Evolutionary conservation across 345 rosid species (phyloP).

Genomic region (Syzygium aromaticum): DNA sequence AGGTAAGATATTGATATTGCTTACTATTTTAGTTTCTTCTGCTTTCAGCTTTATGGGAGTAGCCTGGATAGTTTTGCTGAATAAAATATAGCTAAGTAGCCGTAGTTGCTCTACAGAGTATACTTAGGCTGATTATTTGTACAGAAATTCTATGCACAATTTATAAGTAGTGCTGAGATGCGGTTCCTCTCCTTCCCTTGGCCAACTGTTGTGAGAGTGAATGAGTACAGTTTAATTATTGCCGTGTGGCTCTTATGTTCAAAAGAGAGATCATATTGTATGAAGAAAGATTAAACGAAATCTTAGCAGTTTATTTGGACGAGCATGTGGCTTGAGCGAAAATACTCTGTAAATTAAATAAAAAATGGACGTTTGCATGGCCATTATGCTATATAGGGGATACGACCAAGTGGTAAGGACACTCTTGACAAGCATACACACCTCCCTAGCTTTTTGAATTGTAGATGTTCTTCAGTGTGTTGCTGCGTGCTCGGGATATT

Average conservation of each 20-base stretch:
- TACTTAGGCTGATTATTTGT: neutral
- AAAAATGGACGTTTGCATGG: neutral
- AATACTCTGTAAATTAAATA: neutral
- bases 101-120: neutral
- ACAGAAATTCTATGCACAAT: neutral
- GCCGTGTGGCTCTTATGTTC: neutral
- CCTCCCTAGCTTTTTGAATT: neutral
- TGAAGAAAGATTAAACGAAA: neutral
- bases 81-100: neutral
- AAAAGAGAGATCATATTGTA: neutral
- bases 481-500: neutral
- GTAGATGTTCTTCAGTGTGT: neutral
- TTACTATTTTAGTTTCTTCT: neutral
- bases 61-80: neutral
- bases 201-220: neutral
- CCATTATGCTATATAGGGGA: neutral
- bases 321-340: neutral
- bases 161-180: neutral
- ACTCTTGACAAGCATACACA: neutral
- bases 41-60: neutral
- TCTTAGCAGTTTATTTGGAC: neutral
- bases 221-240: neutral
- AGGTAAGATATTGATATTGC: slow-evolving; percentile 34
- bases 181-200: neutral
- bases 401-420: neutral